Evolutionary conservation across 2,329 filamentous ascomycete genomes (phyloP).

Genomic region (Pseudocercospora macadamiae): DNA sequence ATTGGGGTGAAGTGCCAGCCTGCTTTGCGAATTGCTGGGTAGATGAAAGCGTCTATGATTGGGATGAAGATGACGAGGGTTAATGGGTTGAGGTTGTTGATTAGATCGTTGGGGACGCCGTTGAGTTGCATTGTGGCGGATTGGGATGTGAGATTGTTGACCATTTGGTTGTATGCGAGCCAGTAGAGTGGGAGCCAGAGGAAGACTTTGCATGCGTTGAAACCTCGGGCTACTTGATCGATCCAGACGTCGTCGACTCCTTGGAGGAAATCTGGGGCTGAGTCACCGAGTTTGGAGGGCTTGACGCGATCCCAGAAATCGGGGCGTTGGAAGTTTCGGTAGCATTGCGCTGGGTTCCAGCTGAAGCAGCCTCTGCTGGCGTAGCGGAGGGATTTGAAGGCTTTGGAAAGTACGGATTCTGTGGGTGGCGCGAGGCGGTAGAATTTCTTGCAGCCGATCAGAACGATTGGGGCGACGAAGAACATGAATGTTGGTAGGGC

Average conservation of each 20-base stretch:
- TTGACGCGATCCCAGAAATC: constrained; percentile 70
- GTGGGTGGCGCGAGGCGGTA: constrained; percentile 66
- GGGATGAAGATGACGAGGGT: constrained; percentile 49
- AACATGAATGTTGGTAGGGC: constrained; percentile 66
- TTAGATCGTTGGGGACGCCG: constrained; percentile 53
- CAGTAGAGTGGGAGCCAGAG: constrained; percentile 55
- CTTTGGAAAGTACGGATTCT: constrained; percentile 72
- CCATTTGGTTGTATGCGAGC: constrained; percentile 62
- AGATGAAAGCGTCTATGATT: constrained; percentile 49
- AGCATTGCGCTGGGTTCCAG: constrained; percentile 62
- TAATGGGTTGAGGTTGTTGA: constrained; percentile 41
- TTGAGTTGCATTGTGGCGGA: constrained; percentile 47
- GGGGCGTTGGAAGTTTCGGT: constrained; percentile 56
- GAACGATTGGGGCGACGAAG: constrained; percentile 61
- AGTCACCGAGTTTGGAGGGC: constrained; percentile 62
- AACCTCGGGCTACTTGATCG: constrained; percentile 69
- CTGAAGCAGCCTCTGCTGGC: constrained; percentile 63
- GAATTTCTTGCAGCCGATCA: constrained; percentile 45
- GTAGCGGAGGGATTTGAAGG: constrained; percentile 62
- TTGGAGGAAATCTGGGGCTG: constrained; percentile 70
- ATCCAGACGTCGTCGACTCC: constrained; percentile 83
- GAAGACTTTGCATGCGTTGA: constrained; percentile 72
- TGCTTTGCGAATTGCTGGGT: constrained; percentile 49
- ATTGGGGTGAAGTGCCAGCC: constrained; percentile 52
- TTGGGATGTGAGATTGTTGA: constrained; percentile 53